Evolutionary conservation across 148 eudicot genomes (phyloP).

Genomic region (Nepenthes gracilis): DNA sequence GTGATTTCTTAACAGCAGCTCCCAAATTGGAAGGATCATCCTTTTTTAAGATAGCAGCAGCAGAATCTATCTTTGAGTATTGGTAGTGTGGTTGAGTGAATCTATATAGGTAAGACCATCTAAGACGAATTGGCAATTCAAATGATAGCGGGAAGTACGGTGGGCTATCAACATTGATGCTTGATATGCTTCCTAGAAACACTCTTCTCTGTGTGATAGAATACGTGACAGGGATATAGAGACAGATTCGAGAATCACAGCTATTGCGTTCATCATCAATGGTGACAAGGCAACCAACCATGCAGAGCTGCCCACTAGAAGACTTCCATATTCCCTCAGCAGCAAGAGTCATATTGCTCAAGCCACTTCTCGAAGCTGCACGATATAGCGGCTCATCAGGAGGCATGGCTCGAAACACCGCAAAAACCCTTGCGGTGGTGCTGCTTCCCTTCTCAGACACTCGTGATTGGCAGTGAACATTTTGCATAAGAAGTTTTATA

Average conservation of each 20-base stretch:
- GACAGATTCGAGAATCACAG: slow-evolving; percentile 61
- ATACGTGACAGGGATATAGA: slow-evolving; percentile 62
- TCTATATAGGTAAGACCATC: slow-evolving; percentile 29
- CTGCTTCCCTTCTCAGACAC: slow-evolving; percentile 9
- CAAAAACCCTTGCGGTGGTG: slow-evolving; percentile 35
- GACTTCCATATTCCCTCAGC: slow-evolving; percentile 90
- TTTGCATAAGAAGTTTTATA: slow-evolving; percentile 46
- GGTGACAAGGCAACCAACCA: slow-evolving; percentile 68
- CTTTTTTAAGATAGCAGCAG: slow-evolving; percentile 51
- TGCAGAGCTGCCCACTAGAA: slow-evolving; percentile 83
- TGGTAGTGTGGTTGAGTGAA: slow-evolving; percentile 43
- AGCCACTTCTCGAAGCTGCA: slow-evolving; percentile 60
- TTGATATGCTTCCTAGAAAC: slow-evolving; percentile 61
- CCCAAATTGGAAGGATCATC: slow-evolving; percentile 64
- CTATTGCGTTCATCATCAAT: slow-evolving; percentile 19
- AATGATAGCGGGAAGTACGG: slow-evolving; percentile 66
- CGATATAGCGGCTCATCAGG: slow-evolving; percentile 30
- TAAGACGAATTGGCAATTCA: slow-evolving; percentile 30
- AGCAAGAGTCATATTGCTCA: slow-evolving; percentile 65
- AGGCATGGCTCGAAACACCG: slow-evolving; percentile 58
- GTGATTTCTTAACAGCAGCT: slow-evolving; percentile 47
- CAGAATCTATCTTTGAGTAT: slow-evolving; percentile 51
- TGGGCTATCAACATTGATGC: slow-evolving; percentile 19
- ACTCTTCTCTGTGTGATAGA: slow-evolving; percentile 69
- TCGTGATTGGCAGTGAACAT: slow-evolving; percentile 41